A percentile compares a stretch with the other conserved stretches of the same genome.
These are phyloP conservation scores for Ampelomyces quisqualis DNA, from an alignment of 2,329 filamentous ascomycete genomes.

Conservation along the genomic window DNA sequence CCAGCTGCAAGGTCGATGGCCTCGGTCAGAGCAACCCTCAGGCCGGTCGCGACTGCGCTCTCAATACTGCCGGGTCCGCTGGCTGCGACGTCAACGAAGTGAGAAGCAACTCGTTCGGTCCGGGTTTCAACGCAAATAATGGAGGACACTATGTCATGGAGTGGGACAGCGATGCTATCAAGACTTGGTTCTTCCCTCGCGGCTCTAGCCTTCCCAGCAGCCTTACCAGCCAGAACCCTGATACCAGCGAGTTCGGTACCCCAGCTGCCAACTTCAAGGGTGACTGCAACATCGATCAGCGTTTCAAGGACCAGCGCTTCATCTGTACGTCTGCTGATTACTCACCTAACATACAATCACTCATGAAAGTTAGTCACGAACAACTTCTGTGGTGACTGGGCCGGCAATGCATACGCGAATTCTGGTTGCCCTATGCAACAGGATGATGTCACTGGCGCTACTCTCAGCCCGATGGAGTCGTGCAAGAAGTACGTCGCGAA, in stretches of 20 bases:
- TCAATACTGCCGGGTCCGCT: conserved; percentile 14
- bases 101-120: conserved; percentile 48
- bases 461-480: conserved; percentile 27
- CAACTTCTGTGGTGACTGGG: conserved; percentile 88
- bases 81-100: conserved; percentile 49
- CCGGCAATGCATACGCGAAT: conserved; percentile 64
- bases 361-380: conserved; percentile 58
- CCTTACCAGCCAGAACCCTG: conserved; percentile 58
- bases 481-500: conserved; percentile 71
- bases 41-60: conserved; percentile 16
- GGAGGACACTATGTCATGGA: conserved; percentile 49
- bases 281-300: conserved; percentile 67
- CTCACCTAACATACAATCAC: neutral
- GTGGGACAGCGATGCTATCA: conserved; percentile 70
- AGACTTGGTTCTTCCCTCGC: conserved; percentile 78
- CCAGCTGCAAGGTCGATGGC: conserved; percentile 23
- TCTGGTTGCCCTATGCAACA: conserved; percentile 55
- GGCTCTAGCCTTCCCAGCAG: conserved; percentile 59
- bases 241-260: conserved; percentile 64
- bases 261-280: conserved; percentile 70
- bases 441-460: conserved; percentile 10
- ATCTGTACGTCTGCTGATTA: conserved; percentile 48
- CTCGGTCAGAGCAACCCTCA: conserved; percentile 16
- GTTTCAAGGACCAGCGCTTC: conserved; percentile 72
- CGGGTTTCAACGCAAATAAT: conserved; percentile 51